These are phyloP conservation scores for Mangifera indica DNA, from an alignment of 345 rosid species.

Conservation along the genomic window DNA sequence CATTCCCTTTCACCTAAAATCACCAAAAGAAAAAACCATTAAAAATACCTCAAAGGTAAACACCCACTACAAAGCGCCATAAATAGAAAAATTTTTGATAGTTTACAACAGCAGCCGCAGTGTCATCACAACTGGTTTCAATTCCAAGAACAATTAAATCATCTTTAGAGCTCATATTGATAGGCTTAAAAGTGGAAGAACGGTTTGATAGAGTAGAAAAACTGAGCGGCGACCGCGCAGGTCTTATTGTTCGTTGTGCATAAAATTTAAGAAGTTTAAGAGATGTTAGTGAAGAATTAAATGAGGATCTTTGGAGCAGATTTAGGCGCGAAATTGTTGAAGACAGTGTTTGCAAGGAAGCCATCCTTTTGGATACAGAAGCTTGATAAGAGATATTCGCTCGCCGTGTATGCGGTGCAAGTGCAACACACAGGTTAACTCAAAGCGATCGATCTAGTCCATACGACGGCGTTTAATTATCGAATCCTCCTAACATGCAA, in stretches of 20 bases:
- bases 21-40: slow-evolving; percentile 12
- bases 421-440: not conserved
- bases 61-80: not conserved
- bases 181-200: slow-evolving; percentile 22
- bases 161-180: slow-evolving; percentile 22
- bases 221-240: slow-evolving; percentile 14
- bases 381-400: too few species aligned
- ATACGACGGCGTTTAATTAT: not conserved
- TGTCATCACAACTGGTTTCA: slow-evolving; percentile 97
- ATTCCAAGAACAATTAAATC: slow-evolving; percentile 84
- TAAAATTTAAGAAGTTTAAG: slow-evolving; percentile 17
- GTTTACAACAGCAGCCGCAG: slow-evolving; percentile 90
- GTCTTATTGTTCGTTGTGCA: slow-evolving; percentile 7
- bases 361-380: slow-evolving; percentile 14
- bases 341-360: slow-evolving; percentile 30
- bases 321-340: slow-evolving; percentile 50
- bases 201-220: slow-evolving; percentile 24
- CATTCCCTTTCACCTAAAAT: slow-evolving; percentile 73
- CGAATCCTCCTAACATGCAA: too few species aligned
- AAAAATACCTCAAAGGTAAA: not conserved
- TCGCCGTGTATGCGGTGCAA: too few species aligned
- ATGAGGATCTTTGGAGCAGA: slow-evolving; percentile 27
- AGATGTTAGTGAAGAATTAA: slow-evolving; percentile 15
- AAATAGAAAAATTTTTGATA: not conserved
- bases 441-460: not conserved